Conservation (phyloP, 495 filamentous ascomycete species). For the Neurospora pannonica region DNA sequence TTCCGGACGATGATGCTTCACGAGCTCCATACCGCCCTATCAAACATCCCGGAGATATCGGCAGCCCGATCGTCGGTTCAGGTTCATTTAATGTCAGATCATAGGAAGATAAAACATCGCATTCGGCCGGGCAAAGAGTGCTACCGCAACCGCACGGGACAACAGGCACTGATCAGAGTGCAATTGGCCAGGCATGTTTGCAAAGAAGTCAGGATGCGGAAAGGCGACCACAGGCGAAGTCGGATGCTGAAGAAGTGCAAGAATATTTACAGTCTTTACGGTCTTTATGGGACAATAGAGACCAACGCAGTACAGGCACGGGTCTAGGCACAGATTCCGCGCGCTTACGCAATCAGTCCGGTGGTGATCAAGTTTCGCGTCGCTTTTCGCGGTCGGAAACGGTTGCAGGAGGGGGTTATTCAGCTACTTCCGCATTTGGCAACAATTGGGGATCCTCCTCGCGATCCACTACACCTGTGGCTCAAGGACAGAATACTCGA, state of each 20-base stretch:
- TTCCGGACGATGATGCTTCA: slow-evolving; percentile 24
- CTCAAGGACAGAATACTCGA: neutral
- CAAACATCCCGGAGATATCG: slow-evolving; percentile 46
- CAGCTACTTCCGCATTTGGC: neutral
- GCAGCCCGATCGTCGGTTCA: slow-evolving; percentile 29
- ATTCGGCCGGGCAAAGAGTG: slow-evolving; percentile 7
- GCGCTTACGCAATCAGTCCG: neutral
- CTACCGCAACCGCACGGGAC: neutral
- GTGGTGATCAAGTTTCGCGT: neutral
- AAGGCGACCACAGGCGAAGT: neutral
- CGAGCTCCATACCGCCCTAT: slow-evolving; percentile 26
- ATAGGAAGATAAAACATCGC: neutral
- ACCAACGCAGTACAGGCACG: neutral
- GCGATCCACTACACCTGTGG: neutral
- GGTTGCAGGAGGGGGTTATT: neutral
- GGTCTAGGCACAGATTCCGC: neutral
- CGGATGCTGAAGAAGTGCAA: neutral
- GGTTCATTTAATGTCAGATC: slow-evolving; percentile 5
- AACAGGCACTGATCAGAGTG: neutral
- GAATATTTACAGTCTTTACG: neutral
- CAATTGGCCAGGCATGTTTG: neutral
- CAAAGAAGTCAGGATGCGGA: neutral
- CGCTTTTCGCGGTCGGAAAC: neutral
- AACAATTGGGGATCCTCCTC: neutral
- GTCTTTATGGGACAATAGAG: neutral